These are phyloP conservation scores for Aureobasidium leucospermi DNA, from an alignment of 2,329 filamentous ascomycete species.

Conservation along the genomic window DNA sequence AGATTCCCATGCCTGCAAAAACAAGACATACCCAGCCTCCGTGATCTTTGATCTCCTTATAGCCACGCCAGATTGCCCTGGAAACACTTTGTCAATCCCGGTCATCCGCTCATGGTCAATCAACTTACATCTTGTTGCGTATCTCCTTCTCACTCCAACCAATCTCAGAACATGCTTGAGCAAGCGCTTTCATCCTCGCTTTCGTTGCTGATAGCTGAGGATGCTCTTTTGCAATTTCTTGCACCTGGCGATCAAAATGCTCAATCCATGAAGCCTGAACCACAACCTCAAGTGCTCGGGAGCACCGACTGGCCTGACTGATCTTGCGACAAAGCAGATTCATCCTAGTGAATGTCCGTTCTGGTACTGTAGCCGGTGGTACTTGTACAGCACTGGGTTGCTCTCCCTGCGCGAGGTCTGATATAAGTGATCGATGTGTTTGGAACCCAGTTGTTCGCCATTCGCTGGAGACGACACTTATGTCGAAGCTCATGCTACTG, in stretches of 20 bases:
- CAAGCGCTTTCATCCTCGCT: constrained; percentile 45
- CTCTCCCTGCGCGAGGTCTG: constrained; percentile 14
- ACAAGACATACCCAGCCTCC: constrained; percentile 51
- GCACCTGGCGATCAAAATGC: constrained; percentile 46
- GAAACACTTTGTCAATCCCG: neutral
- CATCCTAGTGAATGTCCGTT: constrained; percentile 33
- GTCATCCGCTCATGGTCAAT: neutral
- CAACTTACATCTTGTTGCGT: constrained; percentile 38
- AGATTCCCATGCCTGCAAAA: constrained; percentile 52
- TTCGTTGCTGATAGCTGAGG: constrained; percentile 39
- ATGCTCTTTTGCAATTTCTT: constrained; percentile 33
- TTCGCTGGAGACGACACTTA: constrained; percentile 28
- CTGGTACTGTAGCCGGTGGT: neutral
- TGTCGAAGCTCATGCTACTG: constrained; percentile 35
- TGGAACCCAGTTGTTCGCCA: constrained; percentile 25
- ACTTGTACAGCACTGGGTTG: constrained; percentile 15
- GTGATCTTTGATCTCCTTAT: constrained; percentile 51
- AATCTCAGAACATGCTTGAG: constrained; percentile 48
- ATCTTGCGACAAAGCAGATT: constrained; percentile 38
- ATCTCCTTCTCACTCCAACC: constrained; percentile 52
- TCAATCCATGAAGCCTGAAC: constrained; percentile 52
- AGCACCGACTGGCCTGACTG: constrained; percentile 46
- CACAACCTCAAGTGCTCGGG: constrained; percentile 51
- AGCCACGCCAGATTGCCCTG: constrained; percentile 49
- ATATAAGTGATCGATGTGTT: constrained; percentile 20